Base-by-base conservation (phyloP, 495 filamentous ascomycete species). In the Penicillium antarcticum region DNA sequence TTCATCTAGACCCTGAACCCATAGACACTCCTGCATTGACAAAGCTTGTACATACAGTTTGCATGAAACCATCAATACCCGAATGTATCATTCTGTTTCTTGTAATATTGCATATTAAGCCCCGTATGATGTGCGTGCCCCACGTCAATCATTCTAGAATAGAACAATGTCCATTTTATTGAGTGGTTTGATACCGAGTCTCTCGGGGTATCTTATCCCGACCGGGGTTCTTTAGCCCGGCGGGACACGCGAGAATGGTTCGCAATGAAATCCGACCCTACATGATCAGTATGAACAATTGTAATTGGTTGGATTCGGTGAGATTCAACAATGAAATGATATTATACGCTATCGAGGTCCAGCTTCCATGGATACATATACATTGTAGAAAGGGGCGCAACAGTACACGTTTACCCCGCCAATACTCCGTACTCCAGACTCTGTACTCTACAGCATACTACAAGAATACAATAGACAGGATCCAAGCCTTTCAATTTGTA, bases 221-320 rank as follows among this genome's bases (percentile, higher is more conserved):
- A 59, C 35, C 56, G 56, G 56, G 13, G 10, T 5, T 8, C 10
- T 26, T 45, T 59, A 17, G 41, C 48, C 56, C 56, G 52, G 29
- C 23, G 26, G 7, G 7, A 29, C 26, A 7, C 26, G 26, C 26
- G 26, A 7, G 26, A 7, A 29, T 7, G 6, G 0, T 29, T 29
- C 26, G 26, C 26, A 29, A 10, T 29, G 6, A 29, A 29, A 7
- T 29, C 26, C 8, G 26, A 29, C 26, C 5, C 26, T 29, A 10
- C 26, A 0, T 29, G 26, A 10, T 8, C 5, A 29, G 26, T 29
- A 29, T 29, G 6, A 9, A 29, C 6, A 7, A 29, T 29, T 29
- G 7, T 6, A 9, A 7, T 29, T 7, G 26, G 9, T 29, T 29
- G 26, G 26, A 29, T 29, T 29, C 6, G 26, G 45, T 43, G 42